A percentile compares a stretch with the other conserved stretches of the same genome.
phyloP scores from a whole-genome alignment of 306 rosid genomes.

The Lablab purpureus region DNA sequence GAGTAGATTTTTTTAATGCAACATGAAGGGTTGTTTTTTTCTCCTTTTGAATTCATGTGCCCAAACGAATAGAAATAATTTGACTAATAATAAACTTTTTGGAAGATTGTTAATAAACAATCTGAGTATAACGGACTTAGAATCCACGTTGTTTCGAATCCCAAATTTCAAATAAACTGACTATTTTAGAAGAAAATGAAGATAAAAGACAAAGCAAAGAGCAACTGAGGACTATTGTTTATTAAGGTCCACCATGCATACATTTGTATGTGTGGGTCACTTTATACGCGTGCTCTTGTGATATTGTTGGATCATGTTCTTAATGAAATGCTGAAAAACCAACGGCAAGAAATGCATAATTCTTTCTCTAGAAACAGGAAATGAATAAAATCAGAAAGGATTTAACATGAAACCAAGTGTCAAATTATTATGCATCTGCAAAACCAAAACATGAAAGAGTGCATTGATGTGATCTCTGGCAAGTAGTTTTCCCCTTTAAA shows the following conservation, averaged over 20 bases:
- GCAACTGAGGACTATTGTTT: slow-evolving; percentile 34
- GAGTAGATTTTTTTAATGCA: background rate
- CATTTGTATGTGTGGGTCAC: slow-evolving; percentile 40
- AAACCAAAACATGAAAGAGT: slow-evolving; percentile 19
- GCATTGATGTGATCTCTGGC: slow-evolving; percentile 43
- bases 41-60: slow-evolving; percentile 18
- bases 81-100: slow-evolving; percentile 41
- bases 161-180: slow-evolving; percentile 36
- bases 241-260: slow-evolving; percentile 53
- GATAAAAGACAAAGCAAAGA: slow-evolving; percentile 37
- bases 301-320: slow-evolving; percentile 44
- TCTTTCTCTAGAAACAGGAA: slow-evolving; percentile 52
- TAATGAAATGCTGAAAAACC: slow-evolving; percentile 44
- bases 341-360: slow-evolving; percentile 37
- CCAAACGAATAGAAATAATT: slow-evolving; percentile 41
- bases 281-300: slow-evolving; percentile 75
- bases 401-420: background rate
- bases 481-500: slow-evolving; percentile 45
- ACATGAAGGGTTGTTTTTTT: background rate
- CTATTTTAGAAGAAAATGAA: background rate
- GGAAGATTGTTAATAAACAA: slow-evolving; percentile 35
- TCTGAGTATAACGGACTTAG: slow-evolving; percentile 34
- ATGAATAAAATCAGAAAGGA: slow-evolving; percentile 13
- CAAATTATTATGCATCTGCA: background rate
- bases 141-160: slow-evolving; percentile 37